These are phyloP conservation scores for Triticum dicoccoides DNA, from an alignment of 176 grass and related monocot species.

Conservation along the genomic window DNA sequence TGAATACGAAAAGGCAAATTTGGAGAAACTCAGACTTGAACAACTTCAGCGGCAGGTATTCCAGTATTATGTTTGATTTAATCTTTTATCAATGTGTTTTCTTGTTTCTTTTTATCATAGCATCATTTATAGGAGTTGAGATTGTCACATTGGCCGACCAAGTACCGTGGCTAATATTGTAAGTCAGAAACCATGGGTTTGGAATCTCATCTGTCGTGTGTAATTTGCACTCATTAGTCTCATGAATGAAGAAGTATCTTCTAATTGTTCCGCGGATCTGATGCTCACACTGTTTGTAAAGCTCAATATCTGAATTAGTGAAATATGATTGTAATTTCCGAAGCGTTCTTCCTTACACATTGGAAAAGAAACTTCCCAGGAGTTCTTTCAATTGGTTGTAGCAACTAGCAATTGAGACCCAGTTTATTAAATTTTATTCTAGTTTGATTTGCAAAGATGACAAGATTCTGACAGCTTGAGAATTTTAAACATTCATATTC, in stretches of 20 bases:
- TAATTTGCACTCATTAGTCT: constrained; percentile 1
- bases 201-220: constrained; percentile 1
- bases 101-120: background rate
- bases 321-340: background rate
- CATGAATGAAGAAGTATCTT: background rate
- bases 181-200: background rate
- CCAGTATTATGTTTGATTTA: constrained; percentile 15
- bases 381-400: background rate
- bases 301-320: constrained; percentile 8
- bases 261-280: background rate
- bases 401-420: constrained; percentile 4
- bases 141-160: background rate
- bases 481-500: constrained; percentile 6
- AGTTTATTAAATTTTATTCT: background rate
- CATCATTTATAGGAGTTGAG: background rate
- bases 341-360: background rate
- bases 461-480: background rate
- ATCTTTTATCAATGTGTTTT: background rate
- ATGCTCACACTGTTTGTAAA: background rate
- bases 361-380: background rate
- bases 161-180: background rate
- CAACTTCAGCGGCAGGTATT: constrained; percentile 94
- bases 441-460: constrained; percentile 1
- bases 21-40: constrained; percentile 95
- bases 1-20: constrained; percentile 97